These are phyloP conservation scores for Saccharomyces mikatae DNA, from an alignment of 805 yeast genomes.

Conservation along the genomic window DNA sequence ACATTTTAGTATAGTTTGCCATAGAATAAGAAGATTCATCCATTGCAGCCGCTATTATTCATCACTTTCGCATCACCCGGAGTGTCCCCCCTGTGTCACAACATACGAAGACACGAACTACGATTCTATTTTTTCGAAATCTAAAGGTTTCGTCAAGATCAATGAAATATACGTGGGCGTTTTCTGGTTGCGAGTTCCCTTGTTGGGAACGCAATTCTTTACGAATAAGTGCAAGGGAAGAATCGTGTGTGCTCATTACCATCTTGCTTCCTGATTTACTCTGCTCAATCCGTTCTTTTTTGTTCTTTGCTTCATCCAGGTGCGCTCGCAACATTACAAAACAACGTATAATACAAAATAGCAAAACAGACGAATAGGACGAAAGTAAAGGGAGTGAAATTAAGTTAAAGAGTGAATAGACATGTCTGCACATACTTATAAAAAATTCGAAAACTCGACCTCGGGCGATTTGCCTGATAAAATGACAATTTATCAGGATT, in stretches of 20 bases:
- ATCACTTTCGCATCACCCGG: background rate
- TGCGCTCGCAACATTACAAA: background rate
- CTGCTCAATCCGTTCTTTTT: background rate
- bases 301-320: background rate
- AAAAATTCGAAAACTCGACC: slow-evolving; percentile 72
- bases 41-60: background rate
- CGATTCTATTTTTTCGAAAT: background rate
- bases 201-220: background rate
- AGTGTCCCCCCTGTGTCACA: background rate
- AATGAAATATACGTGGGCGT: background rate
- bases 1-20: background rate
- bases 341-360: background rate
- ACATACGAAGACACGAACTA: background rate
- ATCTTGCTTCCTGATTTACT: background rate
- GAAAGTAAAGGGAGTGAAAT: slow-evolving; percentile 2
- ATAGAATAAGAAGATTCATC: background rate
- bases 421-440: slow-evolving; percentile 80
- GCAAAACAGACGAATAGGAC: background rate
- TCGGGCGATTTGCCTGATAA: slow-evolving; percentile 73
- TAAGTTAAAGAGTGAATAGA: background rate
- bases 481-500: slow-evolving; percentile 95
- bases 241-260: background rate
- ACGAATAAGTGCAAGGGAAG: background rate
- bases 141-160: background rate
- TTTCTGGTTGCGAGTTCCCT: background rate